Evolutionary conservation across 108 stramenopile genomes (phyloP), one percentile per base, ranked within the genome.

Genomic region (Nitzschia sp.): DNA sequence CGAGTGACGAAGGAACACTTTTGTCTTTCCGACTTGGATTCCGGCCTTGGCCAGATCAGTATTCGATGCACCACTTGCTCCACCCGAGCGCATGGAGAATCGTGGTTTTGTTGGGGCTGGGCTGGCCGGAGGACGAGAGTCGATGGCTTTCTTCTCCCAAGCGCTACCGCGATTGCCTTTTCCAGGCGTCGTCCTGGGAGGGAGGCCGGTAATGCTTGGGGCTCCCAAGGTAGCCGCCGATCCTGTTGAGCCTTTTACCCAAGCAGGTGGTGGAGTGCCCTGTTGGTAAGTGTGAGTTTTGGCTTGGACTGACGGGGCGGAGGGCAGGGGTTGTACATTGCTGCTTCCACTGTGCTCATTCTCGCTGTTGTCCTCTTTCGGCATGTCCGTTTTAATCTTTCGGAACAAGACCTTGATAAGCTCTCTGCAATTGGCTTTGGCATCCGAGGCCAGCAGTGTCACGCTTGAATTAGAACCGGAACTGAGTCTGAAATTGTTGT

Each of bases 11-110:
- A 96, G 75, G 66, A 96, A 96, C 0, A 96, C 88, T 63, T 94
- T 94, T n/a, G 90, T 90, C 69, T 87, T 90, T 6, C 96, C 96
- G 25, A 96, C 73, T 78, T 96, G 93, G 53, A 91, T 78, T 33
- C 88, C 90, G 13, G 89, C 75, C 47, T 80, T 80, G 47, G 82
- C 81, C 48, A 81, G 75, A 1, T 80, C 79, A 8, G 48, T 50
- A n/a, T 50, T 50, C n/a, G 55, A 45, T 28, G 66, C 21, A n/a
- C 47, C 53, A 30, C 50, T 59, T 35, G 53, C 58, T 28, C 35
- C 53, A 54, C 63, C 23, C 32, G 47, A 60, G 33, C 34, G 38
- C 30, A 63, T 63, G 21, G 30, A 46, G 28, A 26, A 8, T n/a
- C 45, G 45, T 29, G 34, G 19, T n/a, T 41, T 45, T 1, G 53